Conservation (phyloP, 108 stramenopile species). For the Cafeteria roenbergensis region DNA sequence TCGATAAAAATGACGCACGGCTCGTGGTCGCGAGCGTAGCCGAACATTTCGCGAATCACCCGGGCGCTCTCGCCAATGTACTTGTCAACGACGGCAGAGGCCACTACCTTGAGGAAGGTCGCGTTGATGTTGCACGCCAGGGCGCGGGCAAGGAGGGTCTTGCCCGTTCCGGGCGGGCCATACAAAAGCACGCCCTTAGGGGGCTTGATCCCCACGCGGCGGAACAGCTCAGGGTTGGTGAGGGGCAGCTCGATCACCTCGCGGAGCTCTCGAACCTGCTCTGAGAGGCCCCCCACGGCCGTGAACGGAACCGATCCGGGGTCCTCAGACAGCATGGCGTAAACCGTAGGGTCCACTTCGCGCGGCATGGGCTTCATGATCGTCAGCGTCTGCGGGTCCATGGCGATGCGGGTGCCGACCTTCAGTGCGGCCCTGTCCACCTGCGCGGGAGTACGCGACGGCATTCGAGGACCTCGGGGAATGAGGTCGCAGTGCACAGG, state of each 20-base stretch:
- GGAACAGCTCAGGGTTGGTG: constrained; percentile 93
- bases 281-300: constrained; percentile 85
- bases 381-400: constrained; percentile 99
- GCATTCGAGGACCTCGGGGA: too few relatives aligned
- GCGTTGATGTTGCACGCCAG: constrained; percentile 88
- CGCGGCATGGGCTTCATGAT: constrained; percentile 92
- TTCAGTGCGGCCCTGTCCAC: constrained; percentile 75
- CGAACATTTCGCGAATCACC: constrained; percentile 97
- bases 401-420: constrained; percentile 82
- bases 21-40: constrained; percentile 82
- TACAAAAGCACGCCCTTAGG: constrained; percentile 74
- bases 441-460: too few relatives aligned
- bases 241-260: constrained; percentile 95
- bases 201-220: constrained; percentile 92
- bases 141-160: constrained; percentile 80
- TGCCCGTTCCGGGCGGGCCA: constrained; percentile 83
- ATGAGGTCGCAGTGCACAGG: too few relatives aligned
- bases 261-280: constrained; percentile 88
- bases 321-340: constrained; percentile 94
- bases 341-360: constrained; percentile 95
- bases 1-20: constrained; percentile 99
- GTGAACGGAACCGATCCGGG: constrained; percentile 68
- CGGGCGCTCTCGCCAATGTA: constrained; percentile 97
- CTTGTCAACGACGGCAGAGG: constrained; percentile 95
- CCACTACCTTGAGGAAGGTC: constrained; percentile 91